These are phyloP conservation scores for Nothophaeocryptopus gaeumannii DNA, from an alignment of 2,329 filamentous ascomycete species.

Conservation along the genomic window DNA sequence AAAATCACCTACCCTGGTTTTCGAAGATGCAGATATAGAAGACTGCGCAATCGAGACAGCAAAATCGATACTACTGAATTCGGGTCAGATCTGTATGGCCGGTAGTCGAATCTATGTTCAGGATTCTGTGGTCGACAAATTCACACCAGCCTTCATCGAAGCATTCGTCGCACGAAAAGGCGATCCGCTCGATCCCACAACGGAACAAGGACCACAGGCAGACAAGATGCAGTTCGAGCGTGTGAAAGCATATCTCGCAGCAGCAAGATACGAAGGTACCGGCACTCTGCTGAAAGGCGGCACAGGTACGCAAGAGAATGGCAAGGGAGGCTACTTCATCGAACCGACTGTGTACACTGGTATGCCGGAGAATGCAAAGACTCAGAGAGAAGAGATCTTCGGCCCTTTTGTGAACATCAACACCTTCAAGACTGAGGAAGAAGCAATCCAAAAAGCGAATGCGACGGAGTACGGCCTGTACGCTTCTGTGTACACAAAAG, in stretches of 20 bases:
- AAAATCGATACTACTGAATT: too few relatives aligned
- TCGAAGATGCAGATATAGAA: constrained; percentile 46
- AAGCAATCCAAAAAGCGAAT: constrained; percentile 36
- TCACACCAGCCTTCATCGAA: neutral
- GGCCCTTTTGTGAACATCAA: constrained; percentile 38
- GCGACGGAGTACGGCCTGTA: constrained; percentile 21
- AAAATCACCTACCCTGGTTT: constrained; percentile 45
- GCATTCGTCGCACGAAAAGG: constrained; percentile 27
- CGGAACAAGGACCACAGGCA: constrained; percentile 11
- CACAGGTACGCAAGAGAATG: neutral
- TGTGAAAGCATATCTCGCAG: constrained; percentile 9
- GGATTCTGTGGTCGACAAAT: constrained; percentile 3
- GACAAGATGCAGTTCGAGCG: constrained; percentile 9
- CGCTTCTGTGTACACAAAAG: constrained; percentile 10
- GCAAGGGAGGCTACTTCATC: constrained; percentile 40
- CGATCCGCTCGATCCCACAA: constrained; percentile 43
- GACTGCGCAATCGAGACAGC: constrained; percentile 21
- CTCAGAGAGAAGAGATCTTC: constrained; percentile 38
- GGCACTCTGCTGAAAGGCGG: constrained; percentile 6
- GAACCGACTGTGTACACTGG: constrained; percentile 49
- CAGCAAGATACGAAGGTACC: constrained; percentile 9
- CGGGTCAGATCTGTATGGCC: constrained; percentile 9
- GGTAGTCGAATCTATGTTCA: constrained; percentile 13
- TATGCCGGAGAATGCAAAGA: constrained; percentile 38
- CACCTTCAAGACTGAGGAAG: constrained; percentile 34